Percentiles rank a stretch among this genome's conserved stretches.
phyloP scores from a whole-genome alignment of 2,329 filamentous ascomycete species.

The Talaromyces sp. region DNA sequence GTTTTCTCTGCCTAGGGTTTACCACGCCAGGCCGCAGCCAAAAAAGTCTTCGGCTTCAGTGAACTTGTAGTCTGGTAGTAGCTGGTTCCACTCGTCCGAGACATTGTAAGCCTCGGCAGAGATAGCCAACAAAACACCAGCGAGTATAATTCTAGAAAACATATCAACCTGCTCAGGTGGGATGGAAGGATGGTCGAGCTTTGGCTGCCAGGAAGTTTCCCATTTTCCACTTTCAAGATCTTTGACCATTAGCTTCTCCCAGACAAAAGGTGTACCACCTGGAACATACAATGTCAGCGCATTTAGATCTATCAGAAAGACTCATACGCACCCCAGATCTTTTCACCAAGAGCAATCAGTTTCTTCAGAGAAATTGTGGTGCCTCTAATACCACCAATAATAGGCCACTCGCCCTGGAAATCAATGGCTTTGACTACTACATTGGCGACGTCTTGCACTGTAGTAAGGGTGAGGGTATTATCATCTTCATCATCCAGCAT shows the following conservation, averaged over 20 bases:
- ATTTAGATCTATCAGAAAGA: not conserved
- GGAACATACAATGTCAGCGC: not conserved
- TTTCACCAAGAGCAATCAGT: slow-evolving; percentile 28
- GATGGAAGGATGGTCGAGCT: slow-evolving; percentile 22
- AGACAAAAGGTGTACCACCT: slow-evolving; percentile 10
- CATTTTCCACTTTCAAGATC: slow-evolving; percentile 24
- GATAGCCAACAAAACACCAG: slow-evolving; percentile 20
- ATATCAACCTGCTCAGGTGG: slow-evolving; percentile 19
- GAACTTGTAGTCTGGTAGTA: slow-evolving; percentile 31
- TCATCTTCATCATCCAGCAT: slow-evolving; percentile 26
- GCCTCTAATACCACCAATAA: slow-evolving; percentile 33
- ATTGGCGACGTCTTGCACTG: slow-evolving; percentile 29
- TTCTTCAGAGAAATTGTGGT: slow-evolving; percentile 22
- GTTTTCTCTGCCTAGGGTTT: slow-evolving; percentile 13
- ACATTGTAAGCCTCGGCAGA: slow-evolving; percentile 19
- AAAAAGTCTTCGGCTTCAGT: slow-evolving; percentile 23
- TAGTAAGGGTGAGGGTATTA: slow-evolving; percentile 25
- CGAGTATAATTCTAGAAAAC: slow-evolving; percentile 15
- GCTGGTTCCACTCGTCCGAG: slow-evolving; percentile 29
- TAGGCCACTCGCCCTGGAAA: slow-evolving; percentile 37
- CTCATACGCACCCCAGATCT: slow-evolving; percentile 24
- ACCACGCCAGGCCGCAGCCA: slow-evolving; percentile 19
- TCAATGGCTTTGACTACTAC: slow-evolving; percentile 34
- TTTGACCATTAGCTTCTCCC: slow-evolving; percentile 26
- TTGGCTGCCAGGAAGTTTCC: slow-evolving; percentile 20